A percentile compares a stretch with the other conserved stretches of the same genome.
Evolutionary conservation across 768 basidiomycete genomes (phyloP).

Genomic region (button mushroom (Agaricus bisporus)): DNA sequence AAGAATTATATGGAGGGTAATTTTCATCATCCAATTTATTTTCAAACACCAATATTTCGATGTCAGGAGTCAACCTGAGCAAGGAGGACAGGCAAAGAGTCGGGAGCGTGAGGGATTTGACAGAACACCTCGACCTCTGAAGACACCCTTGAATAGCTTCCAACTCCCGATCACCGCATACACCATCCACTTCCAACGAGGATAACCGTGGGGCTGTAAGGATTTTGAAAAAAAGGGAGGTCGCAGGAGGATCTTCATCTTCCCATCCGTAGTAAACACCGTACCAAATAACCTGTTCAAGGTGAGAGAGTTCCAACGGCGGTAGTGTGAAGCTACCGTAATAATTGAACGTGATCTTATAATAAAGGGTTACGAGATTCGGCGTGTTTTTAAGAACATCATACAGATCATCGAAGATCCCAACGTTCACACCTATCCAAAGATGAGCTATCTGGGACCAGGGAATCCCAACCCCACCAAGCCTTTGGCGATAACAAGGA

Average conservation of each 20-base stretch:
- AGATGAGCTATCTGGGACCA: constrained; percentile 5
- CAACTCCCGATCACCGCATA: too few species aligned
- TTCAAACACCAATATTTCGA: too few species aligned
- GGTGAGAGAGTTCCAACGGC: not conserved
- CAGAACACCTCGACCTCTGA: not conserved
- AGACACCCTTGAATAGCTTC: not conserved
- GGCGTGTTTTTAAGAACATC: not conserved
- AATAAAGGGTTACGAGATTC: not conserved
- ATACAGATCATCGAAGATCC: not conserved
- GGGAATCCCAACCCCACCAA: not conserved
- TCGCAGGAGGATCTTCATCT: too few species aligned
- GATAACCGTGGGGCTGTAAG: too few species aligned
- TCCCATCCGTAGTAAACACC: too few species aligned
- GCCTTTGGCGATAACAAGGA: not conserved
- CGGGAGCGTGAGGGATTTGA: not conserved
- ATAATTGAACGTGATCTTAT: not conserved
- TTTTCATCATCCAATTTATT: too few species aligned
- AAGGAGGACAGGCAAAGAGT: not conserved
- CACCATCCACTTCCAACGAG: too few species aligned
- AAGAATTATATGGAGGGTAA: too few species aligned
- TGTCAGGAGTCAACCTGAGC: not conserved
- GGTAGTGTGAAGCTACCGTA: not conserved
- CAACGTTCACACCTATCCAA: not conserved
- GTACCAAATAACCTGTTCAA: too few species aligned
- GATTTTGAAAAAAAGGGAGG: too few species aligned